Evolutionary conservation across 2,329 filamentous ascomycete genomes (phyloP).

Genomic region (Aspergillus fructus): DNA sequence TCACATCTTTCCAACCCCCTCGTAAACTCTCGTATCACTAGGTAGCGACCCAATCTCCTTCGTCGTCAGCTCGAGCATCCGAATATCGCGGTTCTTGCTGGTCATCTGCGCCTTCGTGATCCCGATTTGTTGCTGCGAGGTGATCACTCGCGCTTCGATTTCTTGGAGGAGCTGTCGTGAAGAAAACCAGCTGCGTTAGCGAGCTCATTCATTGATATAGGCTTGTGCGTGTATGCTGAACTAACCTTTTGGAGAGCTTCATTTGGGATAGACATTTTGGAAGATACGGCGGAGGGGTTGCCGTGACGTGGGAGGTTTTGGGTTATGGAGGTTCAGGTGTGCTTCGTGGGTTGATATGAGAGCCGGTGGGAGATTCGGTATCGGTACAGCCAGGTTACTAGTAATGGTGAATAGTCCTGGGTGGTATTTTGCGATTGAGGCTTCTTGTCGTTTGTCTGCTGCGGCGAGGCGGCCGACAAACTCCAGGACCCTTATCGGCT

Average conservation of each 20-base stretch:
- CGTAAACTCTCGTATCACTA: constrained; percentile 76
- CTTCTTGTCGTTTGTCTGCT: not conserved
- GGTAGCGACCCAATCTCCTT: constrained; percentile 79
- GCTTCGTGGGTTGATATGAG: not conserved
- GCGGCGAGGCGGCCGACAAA: not conserved
- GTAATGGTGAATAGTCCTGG: not conserved
- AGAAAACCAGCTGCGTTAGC: not conserved
- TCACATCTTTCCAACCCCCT: constrained; percentile 96
- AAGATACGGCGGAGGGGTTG: constrained; percentile 6
- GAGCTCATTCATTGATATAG: not conserved
- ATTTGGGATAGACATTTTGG: constrained; percentile 85
- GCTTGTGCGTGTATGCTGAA: constrained; percentile 2
- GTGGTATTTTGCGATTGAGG: not conserved
- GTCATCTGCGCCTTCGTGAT: constrained; percentile 82
- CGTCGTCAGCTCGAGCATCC: constrained; percentile 82
- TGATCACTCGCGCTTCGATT: constrained; percentile 85
- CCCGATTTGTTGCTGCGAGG: constrained; percentile 87
- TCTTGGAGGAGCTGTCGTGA: constrained; percentile 74
- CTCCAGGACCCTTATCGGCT: not conserved
- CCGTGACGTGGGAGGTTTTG: not conserved
- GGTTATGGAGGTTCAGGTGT: not conserved
- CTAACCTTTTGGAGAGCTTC: constrained; percentile 87
- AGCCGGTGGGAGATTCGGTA: too few relatives aligned
- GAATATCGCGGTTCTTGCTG: constrained; percentile 82
- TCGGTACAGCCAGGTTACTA: not conserved